A percentile compares a stretch with the other conserved stretches of the same genome.
Evolutionary conservation across 352 stramenopile species (phyloP).

Genomic region (Pythium folliculosum): DNA sequence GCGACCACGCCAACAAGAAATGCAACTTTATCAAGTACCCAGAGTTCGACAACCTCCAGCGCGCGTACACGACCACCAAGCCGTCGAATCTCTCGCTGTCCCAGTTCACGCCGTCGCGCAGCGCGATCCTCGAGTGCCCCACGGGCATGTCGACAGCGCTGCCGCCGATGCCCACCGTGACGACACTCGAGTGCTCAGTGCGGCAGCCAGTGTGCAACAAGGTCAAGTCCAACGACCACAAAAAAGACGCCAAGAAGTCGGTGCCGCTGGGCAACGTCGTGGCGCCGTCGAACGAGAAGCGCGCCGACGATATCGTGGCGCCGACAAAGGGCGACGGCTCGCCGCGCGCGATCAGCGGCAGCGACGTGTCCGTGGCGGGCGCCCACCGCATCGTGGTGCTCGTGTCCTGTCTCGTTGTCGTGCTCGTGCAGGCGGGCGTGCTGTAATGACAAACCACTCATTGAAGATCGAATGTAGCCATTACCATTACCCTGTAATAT

Average conservation of each 20-base stretch:
- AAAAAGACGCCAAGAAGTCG: constrained; percentile 29
- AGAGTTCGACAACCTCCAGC: constrained; percentile 48
- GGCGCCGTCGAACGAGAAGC: constrained; percentile 3
- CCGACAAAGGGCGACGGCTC: neutral
- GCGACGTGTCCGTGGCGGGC: neutral
- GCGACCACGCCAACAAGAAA: constrained; percentile 38
- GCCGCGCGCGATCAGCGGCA: neutral
- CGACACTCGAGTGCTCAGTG: constrained; percentile 41
- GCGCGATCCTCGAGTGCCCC: constrained; percentile 34
- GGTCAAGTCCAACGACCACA: constrained; percentile 50
- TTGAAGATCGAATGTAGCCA: constrained; percentile 10
- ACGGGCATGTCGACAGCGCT: constrained; percentile 25
- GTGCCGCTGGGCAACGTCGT: constrained; percentile 13
- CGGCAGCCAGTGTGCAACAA: constrained; percentile 43
- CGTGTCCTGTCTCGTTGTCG: neutral
- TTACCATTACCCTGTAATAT: neutral
- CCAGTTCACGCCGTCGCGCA: constrained; percentile 30
- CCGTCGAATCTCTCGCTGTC: constrained; percentile 35
- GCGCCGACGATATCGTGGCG: neutral
- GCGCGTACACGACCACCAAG: constrained; percentile 48
- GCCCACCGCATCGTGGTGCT: neutral
- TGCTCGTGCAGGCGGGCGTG: neutral
- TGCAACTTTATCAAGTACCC: constrained; percentile 50
- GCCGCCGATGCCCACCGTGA: constrained; percentile 26
- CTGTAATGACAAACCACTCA: neutral